phyloP scores from a whole-genome alignment of 83 land plant species.

The Picea abies region DNA sequence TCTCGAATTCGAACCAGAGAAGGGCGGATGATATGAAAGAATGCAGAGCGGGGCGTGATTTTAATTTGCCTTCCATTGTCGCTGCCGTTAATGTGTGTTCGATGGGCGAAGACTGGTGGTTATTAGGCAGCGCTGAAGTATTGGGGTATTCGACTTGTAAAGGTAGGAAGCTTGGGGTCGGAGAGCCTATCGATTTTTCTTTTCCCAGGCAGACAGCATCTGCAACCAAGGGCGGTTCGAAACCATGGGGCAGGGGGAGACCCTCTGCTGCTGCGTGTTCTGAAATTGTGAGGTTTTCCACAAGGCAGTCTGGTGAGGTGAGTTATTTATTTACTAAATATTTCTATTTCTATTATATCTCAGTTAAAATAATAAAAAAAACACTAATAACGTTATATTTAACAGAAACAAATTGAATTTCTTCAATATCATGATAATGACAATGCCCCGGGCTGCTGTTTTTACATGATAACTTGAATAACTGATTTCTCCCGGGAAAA shows the following conservation, averaged over 20 bases:
- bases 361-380: too few species aligned
- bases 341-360: not conserved
- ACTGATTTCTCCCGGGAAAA: too few species aligned
- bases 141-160: conserved; percentile 80
- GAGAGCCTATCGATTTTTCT: conserved; percentile 63
- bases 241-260: conserved; percentile 45
- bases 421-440: too few species aligned
- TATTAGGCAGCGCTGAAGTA: conserved; percentile 62
- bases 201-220: conserved; percentile 50
- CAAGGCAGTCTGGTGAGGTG: conserved; percentile 72
- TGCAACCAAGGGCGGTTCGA: conserved; percentile 18
- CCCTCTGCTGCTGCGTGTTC: conserved; percentile 48
- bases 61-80: not conserved
- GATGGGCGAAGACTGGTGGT: conserved; percentile 66
- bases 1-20: not conserved
- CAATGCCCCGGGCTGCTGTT: too few species aligned
- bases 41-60: too few species aligned
- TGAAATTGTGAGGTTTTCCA: conserved; percentile 90
- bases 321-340: not conserved
- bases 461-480: too few species aligned
- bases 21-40: not conserved
- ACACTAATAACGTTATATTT: too few species aligned
- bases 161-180: conserved; percentile 62
- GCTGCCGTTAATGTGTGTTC: not conserved
- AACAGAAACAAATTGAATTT: too few species aligned